Percentiles rank a stretch among this genome's conserved stretches.
phyloP scores from a whole-genome alignment of 495 filamentous ascomycete genomes.

The Talaromyces wortmannii region DNA sequence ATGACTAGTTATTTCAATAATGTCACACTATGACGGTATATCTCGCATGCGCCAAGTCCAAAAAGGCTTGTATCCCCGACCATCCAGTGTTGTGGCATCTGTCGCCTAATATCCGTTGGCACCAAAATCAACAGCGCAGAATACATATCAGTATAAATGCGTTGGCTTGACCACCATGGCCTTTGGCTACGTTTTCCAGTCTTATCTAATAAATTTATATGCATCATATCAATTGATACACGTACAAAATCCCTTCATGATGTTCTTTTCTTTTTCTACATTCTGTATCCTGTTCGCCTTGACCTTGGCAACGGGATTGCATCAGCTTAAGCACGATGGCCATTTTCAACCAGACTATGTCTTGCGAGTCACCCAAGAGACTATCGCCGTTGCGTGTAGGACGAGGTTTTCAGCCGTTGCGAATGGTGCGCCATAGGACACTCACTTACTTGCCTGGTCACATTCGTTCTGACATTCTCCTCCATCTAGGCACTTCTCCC shows the following conservation, averaged over 20 bases:
- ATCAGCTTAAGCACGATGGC: slow-evolving; percentile 21
- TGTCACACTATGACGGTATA: no score
- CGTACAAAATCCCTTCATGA: not conserved
- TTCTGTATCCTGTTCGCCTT: not conserved
- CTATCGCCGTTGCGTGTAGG: slow-evolving; percentile 35
- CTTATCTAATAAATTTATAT: no score
- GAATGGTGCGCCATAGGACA: slow-evolving; percentile 19
- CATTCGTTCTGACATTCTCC: not conserved
- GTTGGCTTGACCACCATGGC: no score
- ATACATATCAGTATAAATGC: no score
- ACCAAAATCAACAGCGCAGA: no score
- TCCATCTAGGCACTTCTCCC: slow-evolving; percentile 31
- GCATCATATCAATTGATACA: not conserved
- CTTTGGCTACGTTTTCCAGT: no score
- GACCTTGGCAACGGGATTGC: not conserved
- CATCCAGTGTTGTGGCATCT: no score
- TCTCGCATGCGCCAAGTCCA: no score
- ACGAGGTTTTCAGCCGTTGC: slow-evolving; percentile 35
- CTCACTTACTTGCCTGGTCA: not conserved
- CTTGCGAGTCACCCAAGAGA: slow-evolving; percentile 32
- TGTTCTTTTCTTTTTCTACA: not conserved
- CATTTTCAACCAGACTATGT: slow-evolving; percentile 43
- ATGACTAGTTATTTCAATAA: no score
- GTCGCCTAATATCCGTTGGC: no score
- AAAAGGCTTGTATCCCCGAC: no score